A percentile compares a stretch with the other conserved stretches of the same genome.
Evolutionary conservation across 208 protist genomes (phyloP).

Genomic region (Lotmaria passim): DNA sequence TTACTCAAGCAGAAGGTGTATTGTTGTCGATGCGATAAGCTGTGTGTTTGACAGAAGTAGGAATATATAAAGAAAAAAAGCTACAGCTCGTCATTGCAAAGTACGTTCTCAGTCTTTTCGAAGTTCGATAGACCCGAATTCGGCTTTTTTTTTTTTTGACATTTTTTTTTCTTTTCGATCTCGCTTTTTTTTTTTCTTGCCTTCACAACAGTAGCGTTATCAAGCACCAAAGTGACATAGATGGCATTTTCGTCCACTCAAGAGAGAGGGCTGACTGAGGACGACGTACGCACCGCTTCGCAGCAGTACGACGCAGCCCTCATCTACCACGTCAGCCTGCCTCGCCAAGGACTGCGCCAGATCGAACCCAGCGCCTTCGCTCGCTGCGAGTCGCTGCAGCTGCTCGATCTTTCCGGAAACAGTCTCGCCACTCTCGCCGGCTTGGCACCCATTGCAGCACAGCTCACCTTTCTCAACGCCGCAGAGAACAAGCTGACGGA

Average conservation of each 20-base stretch:
- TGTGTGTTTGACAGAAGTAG: too few species aligned
- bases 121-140: neutral
- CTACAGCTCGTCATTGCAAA: too few species aligned
- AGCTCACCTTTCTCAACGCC: slow-evolving; percentile 67
- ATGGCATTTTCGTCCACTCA: neutral
- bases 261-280: slow-evolving; percentile 42
- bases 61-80: too few species aligned
- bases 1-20: neutral
- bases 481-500: slow-evolving; percentile 68
- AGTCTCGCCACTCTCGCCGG: slow-evolving; percentile 57
- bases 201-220: neutral
- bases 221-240: neutral
- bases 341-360: slow-evolving; percentile 11
- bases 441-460: slow-evolving; percentile 45
- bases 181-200: too few species aligned
- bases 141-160: neutral
- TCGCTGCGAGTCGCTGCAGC: slow-evolving; percentile 43
- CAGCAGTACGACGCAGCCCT: slow-evolving; percentile 77
- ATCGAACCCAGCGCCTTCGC: slow-evolving; percentile 48
- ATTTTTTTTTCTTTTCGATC: too few species aligned
- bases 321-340: slow-evolving; percentile 43
- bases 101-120: too few species aligned
- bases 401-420: slow-evolving; percentile 76
- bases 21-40: too few species aligned
- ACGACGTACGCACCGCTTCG: slow-evolving; percentile 38